Conservation (phyloP, 257 asterid genomes). For the Rauvolfia tetraphylla region DNA sequence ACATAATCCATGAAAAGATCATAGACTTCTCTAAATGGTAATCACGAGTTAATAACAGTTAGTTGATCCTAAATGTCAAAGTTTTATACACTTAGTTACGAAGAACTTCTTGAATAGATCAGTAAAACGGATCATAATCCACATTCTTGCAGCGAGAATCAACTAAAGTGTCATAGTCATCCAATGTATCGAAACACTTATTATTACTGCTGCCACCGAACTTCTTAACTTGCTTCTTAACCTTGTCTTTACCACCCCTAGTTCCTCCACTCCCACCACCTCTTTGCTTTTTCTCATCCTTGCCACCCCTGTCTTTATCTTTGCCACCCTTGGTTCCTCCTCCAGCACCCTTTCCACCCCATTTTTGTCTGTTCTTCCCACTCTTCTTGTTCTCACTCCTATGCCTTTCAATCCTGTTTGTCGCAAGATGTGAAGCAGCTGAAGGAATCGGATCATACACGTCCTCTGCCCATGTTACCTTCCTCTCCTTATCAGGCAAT, state of each 20-base stretch:
- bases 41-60: not conserved
- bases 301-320: conserved; percentile 25
- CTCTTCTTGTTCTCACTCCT: conserved; percentile 30
- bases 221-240: conserved; percentile 27
- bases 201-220: conserved; percentile 21
- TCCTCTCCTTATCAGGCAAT: conserved; percentile 20
- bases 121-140: not conserved
- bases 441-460: conserved; percentile 45
- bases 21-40: not conserved
- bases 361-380: conserved; percentile 32
- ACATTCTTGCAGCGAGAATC: not conserved
- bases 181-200: conserved; percentile 17
- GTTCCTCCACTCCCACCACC: conserved; percentile 13
- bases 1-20: not conserved
- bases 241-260: conserved; percentile 19
- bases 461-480: conserved; percentile 46
- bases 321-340: conserved; percentile 24
- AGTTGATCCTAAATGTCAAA: not conserved
- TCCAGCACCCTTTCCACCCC: conserved; percentile 27
- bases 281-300: conserved; percentile 14
- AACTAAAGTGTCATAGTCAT: not conserved
- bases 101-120: no score
- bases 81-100: not conserved
- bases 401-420: conserved; percentile 21
- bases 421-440: conserved; percentile 23